phyloP scores from a whole-genome alignment of 768 basidiomycete species.

The Tubosaeta sp. region DNA sequence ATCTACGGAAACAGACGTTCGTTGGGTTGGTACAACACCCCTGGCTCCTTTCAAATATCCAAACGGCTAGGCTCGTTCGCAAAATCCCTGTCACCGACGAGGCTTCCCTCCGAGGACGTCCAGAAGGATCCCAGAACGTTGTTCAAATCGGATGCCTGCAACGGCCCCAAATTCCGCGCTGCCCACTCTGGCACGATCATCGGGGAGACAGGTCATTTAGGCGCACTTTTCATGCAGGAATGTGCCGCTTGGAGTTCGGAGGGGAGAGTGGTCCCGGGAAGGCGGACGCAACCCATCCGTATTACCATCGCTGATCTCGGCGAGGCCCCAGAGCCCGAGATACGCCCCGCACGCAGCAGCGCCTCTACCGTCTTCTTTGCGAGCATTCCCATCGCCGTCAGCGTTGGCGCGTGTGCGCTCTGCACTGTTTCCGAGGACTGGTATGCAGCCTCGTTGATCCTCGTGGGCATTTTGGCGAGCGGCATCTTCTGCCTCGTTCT shows the following conservation, averaged over 20 bases:
- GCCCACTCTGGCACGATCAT: slow-evolving; percentile 57
- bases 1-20: slow-evolving; percentile 24
- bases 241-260: slow-evolving; percentile 10
- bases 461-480: slow-evolving; percentile 28
- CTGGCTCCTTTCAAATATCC: slow-evolving; percentile 28
- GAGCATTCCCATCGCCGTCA: slow-evolving; percentile 18
- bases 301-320: slow-evolving; percentile 11
- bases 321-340: slow-evolving; percentile 5
- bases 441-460: slow-evolving; percentile 25
- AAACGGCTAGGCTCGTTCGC: slow-evolving; percentile 20
- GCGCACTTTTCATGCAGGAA: slow-evolving; percentile 41
- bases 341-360: slow-evolving; percentile 2
- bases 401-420: slow-evolving; percentile 15
- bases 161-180: slow-evolving; percentile 66
- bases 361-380: slow-evolving; percentile 8
- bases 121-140: slow-evolving; percentile 17
- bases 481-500: slow-evolving; percentile 24
- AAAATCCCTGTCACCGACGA: background rate
- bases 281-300: slow-evolving; percentile 7
- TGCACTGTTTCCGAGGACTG: slow-evolving; percentile 23
- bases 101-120: background rate
- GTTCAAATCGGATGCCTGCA: slow-evolving; percentile 11
- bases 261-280: slow-evolving; percentile 8
- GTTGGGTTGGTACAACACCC: slow-evolving; percentile 35
- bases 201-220: slow-evolving; percentile 49